Percentiles rank a stretch among this genome's conserved stretches.
phyloP scores from a whole-genome alignment of 2,329 filamentous ascomycete genomes.

The Ophidiomyces ophidiicola region DNA sequence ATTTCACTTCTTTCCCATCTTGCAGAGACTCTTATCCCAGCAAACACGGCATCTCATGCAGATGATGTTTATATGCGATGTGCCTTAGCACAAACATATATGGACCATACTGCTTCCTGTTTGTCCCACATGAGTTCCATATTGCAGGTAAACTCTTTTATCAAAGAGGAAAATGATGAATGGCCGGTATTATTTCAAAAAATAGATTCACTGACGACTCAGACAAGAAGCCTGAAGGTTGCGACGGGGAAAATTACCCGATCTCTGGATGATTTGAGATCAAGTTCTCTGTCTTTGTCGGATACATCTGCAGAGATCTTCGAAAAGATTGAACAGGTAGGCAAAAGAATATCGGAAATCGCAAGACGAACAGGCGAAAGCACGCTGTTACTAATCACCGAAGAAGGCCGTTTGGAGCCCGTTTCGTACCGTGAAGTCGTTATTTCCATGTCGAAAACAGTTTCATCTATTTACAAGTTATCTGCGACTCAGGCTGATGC shows the following conservation, averaged over 20 bases:
- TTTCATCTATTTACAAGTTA: constrained; percentile 19
- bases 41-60: constrained; percentile 58
- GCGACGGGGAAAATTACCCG: constrained; percentile 66
- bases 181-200: constrained; percentile 56
- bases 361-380: constrained; percentile 55
- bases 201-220: constrained; percentile 57
- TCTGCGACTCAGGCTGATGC: constrained; percentile 21
- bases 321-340: constrained; percentile 53
- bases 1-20: constrained; percentile 81
- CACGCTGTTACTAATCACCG: constrained; percentile 53
- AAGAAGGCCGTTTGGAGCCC: constrained; percentile 58
- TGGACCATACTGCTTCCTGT: constrained; percentile 63
- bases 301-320: constrained; percentile 57
- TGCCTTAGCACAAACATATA: constrained; percentile 62
- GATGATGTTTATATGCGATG: constrained; percentile 69
- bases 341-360: constrained; percentile 53
- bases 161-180: constrained; percentile 57
- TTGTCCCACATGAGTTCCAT: constrained; percentile 53
- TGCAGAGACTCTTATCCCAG: constrained; percentile 63
- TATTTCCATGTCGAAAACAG: constrained; percentile 39
- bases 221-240: constrained; percentile 73
- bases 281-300: constrained; percentile 60
- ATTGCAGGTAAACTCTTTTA: constrained; percentile 53
- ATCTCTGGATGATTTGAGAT: constrained; percentile 63
- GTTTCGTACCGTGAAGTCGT: constrained; percentile 57